A percentile compares a stretch with the other conserved stretches of the same genome.
phyloP scores from a whole-genome alignment of 73 alveolate genomes.

The Effrenium voratum region DNA sequence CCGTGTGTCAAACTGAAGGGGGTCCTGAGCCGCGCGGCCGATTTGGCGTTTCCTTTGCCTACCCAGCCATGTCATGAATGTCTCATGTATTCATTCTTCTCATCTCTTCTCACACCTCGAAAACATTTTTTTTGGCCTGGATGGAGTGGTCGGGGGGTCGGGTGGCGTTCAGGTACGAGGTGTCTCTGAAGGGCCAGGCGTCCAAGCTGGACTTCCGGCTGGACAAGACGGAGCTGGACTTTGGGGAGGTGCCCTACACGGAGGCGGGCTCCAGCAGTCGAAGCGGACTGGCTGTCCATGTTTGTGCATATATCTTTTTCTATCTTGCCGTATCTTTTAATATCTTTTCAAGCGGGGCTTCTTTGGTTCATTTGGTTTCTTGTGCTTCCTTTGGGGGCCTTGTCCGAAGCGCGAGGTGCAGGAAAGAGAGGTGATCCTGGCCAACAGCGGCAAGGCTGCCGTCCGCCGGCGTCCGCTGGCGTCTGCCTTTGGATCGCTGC shows the following conservation, averaged over 20 bases:
- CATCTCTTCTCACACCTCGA: too few species aligned
- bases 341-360: not conserved
- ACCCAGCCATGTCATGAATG: too few species aligned
- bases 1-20: slow-evolving; percentile 99
- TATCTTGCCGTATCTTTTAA: not conserved
- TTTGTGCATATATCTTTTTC: not conserved
- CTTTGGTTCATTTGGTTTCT: not conserved
- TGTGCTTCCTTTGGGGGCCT: not conserved
- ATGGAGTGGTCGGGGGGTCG: too few species aligned
- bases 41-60: too few species aligned
- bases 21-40: slow-evolving; percentile 98
- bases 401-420: slow-evolving; percentile 15
- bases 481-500: not conserved
- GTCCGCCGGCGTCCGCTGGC: not conserved
- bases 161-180: slow-evolving; percentile 98
- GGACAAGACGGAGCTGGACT: slow-evolving; percentile 98
- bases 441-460: slow-evolving; percentile 77
- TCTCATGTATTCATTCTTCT: too few species aligned
- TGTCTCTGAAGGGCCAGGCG: slow-evolving; percentile 99
- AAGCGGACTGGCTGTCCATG: not conserved
- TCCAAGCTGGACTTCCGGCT: slow-evolving; percentile 98
- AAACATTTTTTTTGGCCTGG: too few species aligned
- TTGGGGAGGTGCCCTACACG: slow-evolving; percentile 99
- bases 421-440: slow-evolving; percentile 68
- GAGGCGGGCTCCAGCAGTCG: slow-evolving; percentile 89